Percentiles rank a stretch among this genome's conserved stretches.
phyloP scores from a whole-genome alignment of 495 filamentous ascomycete genomes.

The Penicillium bialowiezense region DNA sequence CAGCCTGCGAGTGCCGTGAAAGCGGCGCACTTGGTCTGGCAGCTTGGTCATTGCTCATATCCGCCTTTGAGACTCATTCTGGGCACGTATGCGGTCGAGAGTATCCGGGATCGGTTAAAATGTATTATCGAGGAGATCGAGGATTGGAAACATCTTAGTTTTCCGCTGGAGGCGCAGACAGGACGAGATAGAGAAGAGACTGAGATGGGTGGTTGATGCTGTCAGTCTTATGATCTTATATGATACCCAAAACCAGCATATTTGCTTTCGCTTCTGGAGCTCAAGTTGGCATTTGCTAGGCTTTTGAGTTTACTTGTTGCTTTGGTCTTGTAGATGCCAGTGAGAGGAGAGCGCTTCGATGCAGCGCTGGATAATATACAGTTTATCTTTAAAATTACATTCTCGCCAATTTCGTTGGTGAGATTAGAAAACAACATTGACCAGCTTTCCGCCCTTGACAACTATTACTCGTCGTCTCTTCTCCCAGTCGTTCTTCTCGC shows the following conservation, averaged over 20 bases:
- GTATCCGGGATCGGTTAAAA: constrained; percentile 81
- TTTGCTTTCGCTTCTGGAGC: too few species aligned
- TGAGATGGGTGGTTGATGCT: constrained; percentile 4
- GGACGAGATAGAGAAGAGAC: constrained; percentile 9
- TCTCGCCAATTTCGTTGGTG: neutral
- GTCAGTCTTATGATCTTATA: neutral
- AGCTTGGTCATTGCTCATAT: constrained; percentile 88
- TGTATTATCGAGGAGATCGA: constrained; percentile 94
- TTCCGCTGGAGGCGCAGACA: constrained; percentile 34
- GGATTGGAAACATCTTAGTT: constrained; percentile 82
- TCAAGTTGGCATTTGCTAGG: too few species aligned
- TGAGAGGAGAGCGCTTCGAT: neutral
- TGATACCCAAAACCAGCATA: too few species aligned
- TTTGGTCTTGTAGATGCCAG: neutral
- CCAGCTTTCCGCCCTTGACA: constrained; percentile 44
- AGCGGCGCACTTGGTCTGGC: constrained; percentile 94
- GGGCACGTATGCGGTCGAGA: constrained; percentile 93
- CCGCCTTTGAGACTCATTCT: constrained; percentile 82
- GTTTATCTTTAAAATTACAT: constrained; percentile 3
- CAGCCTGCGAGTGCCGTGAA: constrained; percentile 92
- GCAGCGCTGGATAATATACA: constrained; percentile 1
- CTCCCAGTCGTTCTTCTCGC: constrained; percentile 46
- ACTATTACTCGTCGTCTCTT: constrained; percentile 44
- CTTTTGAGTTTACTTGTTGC: too few species aligned
- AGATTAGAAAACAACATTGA: constrained; percentile 48